Percentiles rank a stretch among this genome's conserved stretches.
Conservation (phyloP, 345 rosid species). For the Rhizophora mangle region DNA sequence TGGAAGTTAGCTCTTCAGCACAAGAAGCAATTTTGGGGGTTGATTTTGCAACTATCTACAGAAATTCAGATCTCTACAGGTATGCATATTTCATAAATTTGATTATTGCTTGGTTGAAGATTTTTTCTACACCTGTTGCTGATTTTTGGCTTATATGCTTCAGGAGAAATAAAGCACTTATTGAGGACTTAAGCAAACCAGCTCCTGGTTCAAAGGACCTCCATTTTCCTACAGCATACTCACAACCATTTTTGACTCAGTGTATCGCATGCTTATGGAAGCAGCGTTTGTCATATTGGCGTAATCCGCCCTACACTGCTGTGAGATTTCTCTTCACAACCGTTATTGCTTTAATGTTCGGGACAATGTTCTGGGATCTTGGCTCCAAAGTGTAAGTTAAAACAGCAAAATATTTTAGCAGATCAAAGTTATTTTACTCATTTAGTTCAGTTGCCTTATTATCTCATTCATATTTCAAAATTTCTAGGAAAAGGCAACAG, state of each 20-base stretch:
- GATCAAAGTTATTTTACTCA: neutral
- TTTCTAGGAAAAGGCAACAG: conserved; percentile 40
- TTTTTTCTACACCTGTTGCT: too few relatives aligned
- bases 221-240: conserved; percentile 48
- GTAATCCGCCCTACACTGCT: conserved; percentile 68
- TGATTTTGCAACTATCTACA: conserved; percentile 42
- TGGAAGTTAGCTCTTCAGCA: conserved; percentile 46
- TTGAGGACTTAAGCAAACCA: conserved; percentile 49
- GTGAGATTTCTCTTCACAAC: conserved; percentile 60
- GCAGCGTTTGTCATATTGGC: conserved; percentile 72
- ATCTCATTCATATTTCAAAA: neutral
- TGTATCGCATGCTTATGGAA: conserved; percentile 71
- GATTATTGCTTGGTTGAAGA: neutral
- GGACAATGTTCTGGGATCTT: conserved; percentile 68
- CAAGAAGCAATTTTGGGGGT: conserved; percentile 38
- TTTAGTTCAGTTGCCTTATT: neutral
- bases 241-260: conserved; percentile 53
- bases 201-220: conserved; percentile 57
- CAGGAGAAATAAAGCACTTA: conserved; percentile 54
- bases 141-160: neutral
- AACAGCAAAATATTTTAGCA: neutral
- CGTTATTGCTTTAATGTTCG: conserved; percentile 55
- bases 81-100: conserved; percentile 2
- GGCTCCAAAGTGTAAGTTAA: conserved; percentile 56
- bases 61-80: conserved; percentile 44